These are phyloP conservation scores for Tricholoma saponaceum DNA, from an alignment of 768 basidiomycete species.

Conservation along the genomic window DNA sequence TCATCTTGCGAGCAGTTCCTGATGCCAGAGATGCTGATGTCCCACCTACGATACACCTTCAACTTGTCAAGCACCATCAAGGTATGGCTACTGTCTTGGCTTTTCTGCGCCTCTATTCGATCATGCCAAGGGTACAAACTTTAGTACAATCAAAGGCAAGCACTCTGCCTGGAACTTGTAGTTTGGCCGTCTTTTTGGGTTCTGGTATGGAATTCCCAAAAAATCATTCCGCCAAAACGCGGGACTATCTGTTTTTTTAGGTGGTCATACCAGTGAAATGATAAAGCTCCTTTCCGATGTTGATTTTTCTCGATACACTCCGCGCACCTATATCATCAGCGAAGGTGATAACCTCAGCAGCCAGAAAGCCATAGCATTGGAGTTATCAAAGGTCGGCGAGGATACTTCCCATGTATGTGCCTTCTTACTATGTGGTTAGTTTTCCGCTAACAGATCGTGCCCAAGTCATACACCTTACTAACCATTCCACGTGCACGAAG, in stretches of 20 bases:
- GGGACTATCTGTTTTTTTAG: slow-evolving; percentile 38
- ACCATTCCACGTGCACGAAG: slow-evolving; percentile 82
- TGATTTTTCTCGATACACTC: slow-evolving; percentile 70
- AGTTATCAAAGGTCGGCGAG: slow-evolving; percentile 34
- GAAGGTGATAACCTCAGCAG: slow-evolving; percentile 79
- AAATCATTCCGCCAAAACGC: neutral
- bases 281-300: slow-evolving; percentile 67
- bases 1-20: no score
- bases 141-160: slow-evolving; percentile 1
- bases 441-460: neutral
- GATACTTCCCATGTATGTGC: slow-evolving; percentile 7
- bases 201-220: slow-evolving; percentile 58
- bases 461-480: slow-evolving; percentile 39
- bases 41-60: no score
- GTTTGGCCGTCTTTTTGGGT: slow-evolving; percentile 84
- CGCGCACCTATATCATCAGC: slow-evolving; percentile 77
- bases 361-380: slow-evolving; percentile 64
- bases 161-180: slow-evolving; percentile 22
- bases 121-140: slow-evolving; percentile 19
- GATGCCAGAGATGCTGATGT: no score
- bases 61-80: no score
- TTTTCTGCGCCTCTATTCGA: slow-evolving; percentile 27
- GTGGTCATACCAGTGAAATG: slow-evolving; percentile 92
- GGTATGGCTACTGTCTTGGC: neutral
- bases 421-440: neutral